Evolutionary conservation across 768 basidiomycete species (phyloP).

Genomic region (Amanita phalloides): DNA sequence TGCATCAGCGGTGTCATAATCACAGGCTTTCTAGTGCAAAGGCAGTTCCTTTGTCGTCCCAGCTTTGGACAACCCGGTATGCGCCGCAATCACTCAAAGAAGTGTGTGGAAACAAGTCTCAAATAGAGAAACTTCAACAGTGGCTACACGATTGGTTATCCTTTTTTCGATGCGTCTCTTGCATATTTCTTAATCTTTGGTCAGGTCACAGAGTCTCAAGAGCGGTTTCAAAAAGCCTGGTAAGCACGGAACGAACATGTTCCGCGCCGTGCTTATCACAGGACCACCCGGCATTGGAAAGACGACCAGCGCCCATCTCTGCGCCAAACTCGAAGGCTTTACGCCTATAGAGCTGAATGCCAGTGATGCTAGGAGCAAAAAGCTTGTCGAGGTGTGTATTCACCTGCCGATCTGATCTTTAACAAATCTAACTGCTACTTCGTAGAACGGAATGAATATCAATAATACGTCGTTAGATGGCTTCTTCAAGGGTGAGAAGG

Average conservation of each 20-base stretch:
- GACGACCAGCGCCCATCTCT: conserved; percentile 91
- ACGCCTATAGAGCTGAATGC: conserved; percentile 95
- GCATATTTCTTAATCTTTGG: neutral
- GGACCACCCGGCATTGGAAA: conserved; percentile 97
- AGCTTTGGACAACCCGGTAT: conserved; percentile 94
- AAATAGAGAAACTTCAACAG: conserved; percentile 76
- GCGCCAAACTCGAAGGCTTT: conserved; percentile 83
- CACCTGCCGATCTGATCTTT: neutral
- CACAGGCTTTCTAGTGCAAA: conserved; percentile 10
- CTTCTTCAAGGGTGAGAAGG: conserved; percentile 56
- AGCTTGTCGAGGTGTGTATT: conserved; percentile 74
- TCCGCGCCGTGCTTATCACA: conserved; percentile 80
- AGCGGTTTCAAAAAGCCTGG: conserved; percentile 89
- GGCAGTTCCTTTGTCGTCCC: conserved; percentile 35
- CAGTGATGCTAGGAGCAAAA: conserved; percentile 92
- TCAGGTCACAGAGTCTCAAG: conserved; percentile 67
- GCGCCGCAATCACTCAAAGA: conserved; percentile 84
- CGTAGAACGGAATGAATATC: conserved; percentile 80
- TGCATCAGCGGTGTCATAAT: neutral
- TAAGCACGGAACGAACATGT: conserved; percentile 79
- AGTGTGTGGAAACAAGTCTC: conserved; percentile 90
- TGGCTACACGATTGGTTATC: conserved; percentile 85
- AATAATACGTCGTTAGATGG: conserved; percentile 84
- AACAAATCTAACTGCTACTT: neutral
- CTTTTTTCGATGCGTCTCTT: neutral